Conservation (phyloP, 345 rosid species). For the Bruguiera sexangula region DNA sequence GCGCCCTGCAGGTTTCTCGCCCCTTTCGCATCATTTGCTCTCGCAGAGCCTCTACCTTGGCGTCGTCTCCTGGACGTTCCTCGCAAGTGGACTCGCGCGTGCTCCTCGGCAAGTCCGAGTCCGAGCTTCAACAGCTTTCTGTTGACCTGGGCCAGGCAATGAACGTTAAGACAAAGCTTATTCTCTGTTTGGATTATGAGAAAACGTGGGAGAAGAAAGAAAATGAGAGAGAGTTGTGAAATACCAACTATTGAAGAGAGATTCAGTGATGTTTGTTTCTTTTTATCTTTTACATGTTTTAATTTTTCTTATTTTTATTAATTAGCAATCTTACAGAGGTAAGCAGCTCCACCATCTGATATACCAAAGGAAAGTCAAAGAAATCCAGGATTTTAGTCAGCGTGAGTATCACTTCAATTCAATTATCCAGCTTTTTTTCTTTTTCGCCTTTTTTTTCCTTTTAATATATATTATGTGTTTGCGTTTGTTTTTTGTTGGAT, state of each 20-base stretch:
- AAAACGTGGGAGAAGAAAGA: constrained; percentile 3
- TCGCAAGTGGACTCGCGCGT: constrained; percentile 55
- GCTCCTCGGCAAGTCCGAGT: constrained; percentile 90
- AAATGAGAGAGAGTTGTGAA: not conserved
- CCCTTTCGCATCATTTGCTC: constrained; percentile 34
- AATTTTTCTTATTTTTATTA: not conserved
- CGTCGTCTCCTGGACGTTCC: constrained; percentile 36
- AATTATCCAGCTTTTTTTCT: not conserved
- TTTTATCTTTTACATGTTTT: not conserved
- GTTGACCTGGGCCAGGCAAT: constrained; percentile 74
- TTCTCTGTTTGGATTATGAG: not conserved
- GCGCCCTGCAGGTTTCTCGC: constrained; percentile 38
- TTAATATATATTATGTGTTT: not conserved
- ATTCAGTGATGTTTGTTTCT: not conserved
- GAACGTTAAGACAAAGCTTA: not conserved
- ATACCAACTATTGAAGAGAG: not conserved
- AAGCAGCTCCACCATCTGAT: constrained; percentile 87
- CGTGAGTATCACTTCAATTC: constrained; percentile 42
- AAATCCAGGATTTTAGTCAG: constrained; percentile 74
- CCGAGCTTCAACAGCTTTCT: constrained; percentile 82
- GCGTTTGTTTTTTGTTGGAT: not conserved
- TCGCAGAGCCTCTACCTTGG: constrained; percentile 26
- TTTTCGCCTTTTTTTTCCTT: not conserved
- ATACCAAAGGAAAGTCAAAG: constrained; percentile 73
- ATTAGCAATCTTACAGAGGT: constrained; percentile 81